phyloP scores from a whole-genome alignment of 805 yeast genomes.

The Yamadazyma takamatsuzukensis region DNA sequence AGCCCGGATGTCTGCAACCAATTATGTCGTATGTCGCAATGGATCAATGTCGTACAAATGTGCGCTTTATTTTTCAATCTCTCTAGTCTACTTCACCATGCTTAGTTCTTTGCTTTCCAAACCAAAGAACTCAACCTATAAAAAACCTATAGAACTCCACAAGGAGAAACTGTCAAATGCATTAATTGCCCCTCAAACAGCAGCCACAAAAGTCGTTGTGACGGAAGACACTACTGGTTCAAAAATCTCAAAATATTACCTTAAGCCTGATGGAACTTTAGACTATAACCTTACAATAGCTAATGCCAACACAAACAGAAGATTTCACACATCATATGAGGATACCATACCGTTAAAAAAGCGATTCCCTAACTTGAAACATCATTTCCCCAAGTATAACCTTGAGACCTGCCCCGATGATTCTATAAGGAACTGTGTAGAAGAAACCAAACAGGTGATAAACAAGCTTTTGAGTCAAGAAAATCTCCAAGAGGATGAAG shows the following conservation, averaged over 20 bases:
- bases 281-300: conserved; percentile 23
- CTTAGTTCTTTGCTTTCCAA: conserved; percentile 33
- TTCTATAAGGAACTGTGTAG: conserved; percentile 43
- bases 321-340: conserved; percentile 45
- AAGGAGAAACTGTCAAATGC: not conserved
- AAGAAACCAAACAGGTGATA: conserved; percentile 56
- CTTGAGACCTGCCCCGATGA: conserved; percentile 42
- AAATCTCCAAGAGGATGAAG: conserved; percentile 27
- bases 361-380: conserved; percentile 34
- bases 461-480: conserved; percentile 45
- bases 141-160: conserved; percentile 7
- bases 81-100: conserved; percentile 23
- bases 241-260: conserved; percentile 21
- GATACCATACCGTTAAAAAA: conserved; percentile 60
- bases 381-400: conserved; percentile 34
- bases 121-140: conserved; percentile 24
- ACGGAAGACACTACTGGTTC: too few relatives aligned
- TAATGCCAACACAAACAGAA: conserved; percentile 16
- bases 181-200: conserved; percentile 2
- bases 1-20: too few relatives aligned
- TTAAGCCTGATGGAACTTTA: conserved; percentile 24
- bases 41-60: too few relatives aligned
- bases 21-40: too few relatives aligned
- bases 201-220: not conserved
- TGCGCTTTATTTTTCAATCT: too few relatives aligned